A percentile compares a stretch with the other conserved stretches of the same genome.
phyloP scores from a whole-genome alignment of 768 basidiomycete species.

The Arthromyces matolae region DNA sequence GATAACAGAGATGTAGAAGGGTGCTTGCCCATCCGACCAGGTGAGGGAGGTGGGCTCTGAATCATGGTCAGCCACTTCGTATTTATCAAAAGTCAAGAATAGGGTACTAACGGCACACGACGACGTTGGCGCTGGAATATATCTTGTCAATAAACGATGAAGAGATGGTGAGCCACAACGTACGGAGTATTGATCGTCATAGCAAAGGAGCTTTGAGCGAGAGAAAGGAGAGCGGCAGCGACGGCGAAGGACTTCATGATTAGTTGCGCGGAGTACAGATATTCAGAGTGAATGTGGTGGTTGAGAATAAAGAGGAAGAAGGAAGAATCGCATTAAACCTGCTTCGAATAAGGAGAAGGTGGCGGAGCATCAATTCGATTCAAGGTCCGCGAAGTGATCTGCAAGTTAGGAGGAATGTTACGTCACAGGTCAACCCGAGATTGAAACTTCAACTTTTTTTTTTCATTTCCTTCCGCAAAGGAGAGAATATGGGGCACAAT shows the following conservation, averaged over 20 bases:
- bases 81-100: background rate
- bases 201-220: slow-evolving; percentile 34
- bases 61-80: background rate
- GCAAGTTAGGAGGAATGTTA: background rate
- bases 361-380: slow-evolving; percentile 20
- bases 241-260: slow-evolving; percentile 38
- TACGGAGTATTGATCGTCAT: slow-evolving; percentile 70
- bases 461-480: too few species aligned
- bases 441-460: too few species aligned
- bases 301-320: slow-evolving; percentile 8
- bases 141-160: background rate
- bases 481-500: background rate
- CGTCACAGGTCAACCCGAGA: background rate
- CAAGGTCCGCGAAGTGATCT: slow-evolving; percentile 15
- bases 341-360: slow-evolving; percentile 7
- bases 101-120: slow-evolving; percentile 55
- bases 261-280: slow-evolving; percentile 11
- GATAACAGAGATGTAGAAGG: slow-evolving; percentile 58
- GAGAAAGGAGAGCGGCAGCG: slow-evolving; percentile 32
- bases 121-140: slow-evolving; percentile 31
- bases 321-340: background rate
- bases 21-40: slow-evolving; percentile 49
- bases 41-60: slow-evolving; percentile 57
- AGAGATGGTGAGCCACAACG: background rate
- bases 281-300: slow-evolving; percentile 6